Base-by-base conservation (phyloP, 768 basidiomycete genomes). In the Tylopilus subfusipes region DNA sequence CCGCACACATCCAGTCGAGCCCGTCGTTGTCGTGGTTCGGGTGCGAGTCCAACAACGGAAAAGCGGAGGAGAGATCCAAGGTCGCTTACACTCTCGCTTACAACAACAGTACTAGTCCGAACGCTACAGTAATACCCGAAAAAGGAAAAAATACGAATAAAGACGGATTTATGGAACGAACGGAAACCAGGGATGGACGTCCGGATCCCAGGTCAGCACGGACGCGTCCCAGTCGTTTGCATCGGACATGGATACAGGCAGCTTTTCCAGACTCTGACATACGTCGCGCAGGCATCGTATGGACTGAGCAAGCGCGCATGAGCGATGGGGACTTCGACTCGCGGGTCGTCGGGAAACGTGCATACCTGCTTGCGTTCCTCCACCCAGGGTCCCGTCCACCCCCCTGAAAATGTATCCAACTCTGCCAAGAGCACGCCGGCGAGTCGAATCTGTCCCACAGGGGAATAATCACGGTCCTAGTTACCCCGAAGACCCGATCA, bases 111-210 rank as follows among this genome's bases (percentile, higher is more conserved):
- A n/a, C n/a, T n/a, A n/a, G n/a, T n/a, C n/a, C n/a, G n/a, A n/a
- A n/a, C n/a, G n/a, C n/a, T n/a, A n/a, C n/a, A n/a, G n/a, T n/a
- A n/a, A 10, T 33, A 33, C 31, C 31, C 31, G 11, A 33, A 33
- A 33, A 33, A 33, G 31, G 31, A 33, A 29, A 29, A 29, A 36
- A 18, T 36, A 18, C 16, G 14, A 3, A 36, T 3, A 36, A 2
- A 36, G 8, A 36, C 6, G 6, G 16, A 36, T 36, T 18, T 14
- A 63, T 54, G 1, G 42, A 63, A 70, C 39, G 31, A 61, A 54
- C 45, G 82, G 82, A 63, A 83, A 82, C 82, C 82, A 83, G 1
- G 79, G 79, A 60, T 82, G 73, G 2, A 70, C 56, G 19, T 65
- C 64, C 0, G 73, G 69, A 58, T 83, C 76, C 82, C 82, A 83